Percentiles rank a stretch among this genome's conserved stretches.
Conservation (phyloP, 495 filamentous ascomycete species). For the Tuber aestivum region DNA sequence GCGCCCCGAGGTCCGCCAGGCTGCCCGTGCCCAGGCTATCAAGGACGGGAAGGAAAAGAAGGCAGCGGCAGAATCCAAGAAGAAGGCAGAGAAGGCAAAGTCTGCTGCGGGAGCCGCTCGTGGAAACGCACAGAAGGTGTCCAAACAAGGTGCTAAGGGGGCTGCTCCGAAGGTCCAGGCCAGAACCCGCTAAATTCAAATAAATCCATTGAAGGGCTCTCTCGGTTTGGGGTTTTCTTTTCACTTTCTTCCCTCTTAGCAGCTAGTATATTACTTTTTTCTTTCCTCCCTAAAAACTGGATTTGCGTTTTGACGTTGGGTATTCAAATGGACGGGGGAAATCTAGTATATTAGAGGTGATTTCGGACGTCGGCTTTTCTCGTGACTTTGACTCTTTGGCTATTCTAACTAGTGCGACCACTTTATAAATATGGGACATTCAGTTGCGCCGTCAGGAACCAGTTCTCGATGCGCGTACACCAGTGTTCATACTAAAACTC, state of each 20-base stretch:
- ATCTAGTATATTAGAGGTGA: background rate
- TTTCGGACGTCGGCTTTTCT: background rate
- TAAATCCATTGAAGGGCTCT: constrained; percentile 11
- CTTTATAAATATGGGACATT: background rate
- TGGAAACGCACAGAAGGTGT: constrained; percentile 73
- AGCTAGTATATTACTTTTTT: background rate
- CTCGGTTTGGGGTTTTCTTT: constrained; percentile 35
- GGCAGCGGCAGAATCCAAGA: constrained; percentile 71
- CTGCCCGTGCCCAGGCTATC: constrained; percentile 85
- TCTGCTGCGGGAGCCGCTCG: constrained; percentile 63
- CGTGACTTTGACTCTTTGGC: background rate
- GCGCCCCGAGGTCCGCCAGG: constrained; percentile 90
- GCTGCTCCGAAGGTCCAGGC: constrained; percentile 76
- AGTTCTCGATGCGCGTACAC: background rate
- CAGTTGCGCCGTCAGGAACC: background rate
- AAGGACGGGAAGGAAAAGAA: constrained; percentile 98
- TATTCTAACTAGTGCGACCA: background rate
- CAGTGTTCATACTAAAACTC: background rate
- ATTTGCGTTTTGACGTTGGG: background rate
- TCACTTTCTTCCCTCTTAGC: constrained; percentile 17
- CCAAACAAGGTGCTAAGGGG: constrained; percentile 97
- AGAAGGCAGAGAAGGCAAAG: constrained; percentile 99
- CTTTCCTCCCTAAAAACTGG: background rate
- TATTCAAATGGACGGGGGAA: background rate
- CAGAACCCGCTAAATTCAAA: constrained; percentile 69